Evolutionary conservation across 202 grass and related monocot genomes (phyloP).

Genomic region (Elaeis oleifera): DNA sequence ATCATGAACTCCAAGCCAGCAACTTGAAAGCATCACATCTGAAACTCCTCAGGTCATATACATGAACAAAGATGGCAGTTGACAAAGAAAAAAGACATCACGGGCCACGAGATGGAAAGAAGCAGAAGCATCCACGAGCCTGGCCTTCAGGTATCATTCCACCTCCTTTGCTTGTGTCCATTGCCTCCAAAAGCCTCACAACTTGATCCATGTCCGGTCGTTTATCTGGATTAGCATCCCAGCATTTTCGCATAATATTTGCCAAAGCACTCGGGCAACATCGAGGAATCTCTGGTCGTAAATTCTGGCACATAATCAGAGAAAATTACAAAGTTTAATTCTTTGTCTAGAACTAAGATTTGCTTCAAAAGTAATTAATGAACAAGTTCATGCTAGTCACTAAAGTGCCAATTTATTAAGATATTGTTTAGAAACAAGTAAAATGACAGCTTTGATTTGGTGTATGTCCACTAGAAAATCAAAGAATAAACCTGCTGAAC

Average conservation of each 20-base stretch:
- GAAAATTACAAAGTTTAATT: neutral
- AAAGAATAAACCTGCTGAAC: conserved; percentile 40
- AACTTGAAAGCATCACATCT: neutral
- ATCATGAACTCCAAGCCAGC: too few species aligned
- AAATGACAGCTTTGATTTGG: neutral
- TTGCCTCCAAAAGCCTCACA: conserved; percentile 58
- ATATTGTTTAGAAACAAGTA: neutral
- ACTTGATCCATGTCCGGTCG: conserved; percentile 82
- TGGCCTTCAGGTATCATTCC: conserved; percentile 50
- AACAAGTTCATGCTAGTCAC: too few species aligned
- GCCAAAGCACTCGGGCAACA: conserved; percentile 54
- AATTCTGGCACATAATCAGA: conserved; percentile 25
- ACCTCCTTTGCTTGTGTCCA: conserved; percentile 37
- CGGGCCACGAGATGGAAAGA: conserved; percentile 19
- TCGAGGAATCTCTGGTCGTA: conserved; percentile 67
- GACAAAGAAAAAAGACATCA: neutral
- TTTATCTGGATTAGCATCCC: conserved; percentile 63
- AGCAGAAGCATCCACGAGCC: conserved; percentile 40
- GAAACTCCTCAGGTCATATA: conserved; percentile 21
- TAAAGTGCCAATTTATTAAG: too few species aligned
- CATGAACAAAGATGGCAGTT: neutral
- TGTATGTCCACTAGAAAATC: neutral
- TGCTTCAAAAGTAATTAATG: neutral
- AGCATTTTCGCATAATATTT: conserved; percentile 63
- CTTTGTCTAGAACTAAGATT: neutral